These are phyloP conservation scores for Taxillus chinensis DNA, from an alignment of 164 flowering plant genomes.

Conservation along the genomic window DNA sequence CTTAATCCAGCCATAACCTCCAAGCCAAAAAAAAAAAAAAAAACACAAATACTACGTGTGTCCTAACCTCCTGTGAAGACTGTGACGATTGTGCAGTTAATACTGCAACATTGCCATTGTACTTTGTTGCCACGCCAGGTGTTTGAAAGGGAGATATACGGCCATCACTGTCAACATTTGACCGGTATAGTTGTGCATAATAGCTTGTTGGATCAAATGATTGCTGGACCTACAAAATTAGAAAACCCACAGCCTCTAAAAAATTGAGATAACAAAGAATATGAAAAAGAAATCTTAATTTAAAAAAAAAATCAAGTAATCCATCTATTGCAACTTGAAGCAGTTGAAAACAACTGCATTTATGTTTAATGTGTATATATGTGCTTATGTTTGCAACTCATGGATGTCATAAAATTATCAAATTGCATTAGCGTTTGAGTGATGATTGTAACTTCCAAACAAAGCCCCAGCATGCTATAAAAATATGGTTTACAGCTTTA, in stretches of 20 bases:
- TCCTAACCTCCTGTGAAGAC: constrained; percentile 62
- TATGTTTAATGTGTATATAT: too few species aligned
- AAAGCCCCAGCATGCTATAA: too few species aligned
- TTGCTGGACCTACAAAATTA: constrained; percentile 46
- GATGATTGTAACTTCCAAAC: too few species aligned
- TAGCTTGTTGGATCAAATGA: constrained; percentile 60
- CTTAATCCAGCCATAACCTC: too few species aligned
- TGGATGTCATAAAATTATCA: too few species aligned
- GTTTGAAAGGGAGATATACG: constrained; percentile 67
- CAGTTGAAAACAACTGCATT: too few species aligned
- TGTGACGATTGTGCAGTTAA: constrained; percentile 55
- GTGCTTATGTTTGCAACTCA: too few species aligned
- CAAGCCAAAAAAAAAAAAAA: not conserved
- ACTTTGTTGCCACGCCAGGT: constrained; percentile 54
- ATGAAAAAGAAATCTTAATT: too few species aligned
- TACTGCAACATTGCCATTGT: constrained; percentile 56
- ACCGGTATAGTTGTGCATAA: constrained; percentile 65
- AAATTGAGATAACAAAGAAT: too few species aligned
- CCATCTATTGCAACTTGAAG: too few species aligned
- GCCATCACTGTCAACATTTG: constrained; percentile 62
- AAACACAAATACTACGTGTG: not conserved
- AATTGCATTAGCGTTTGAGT: too few species aligned
- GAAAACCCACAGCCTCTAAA: not conserved
- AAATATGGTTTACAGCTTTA: not conserved
- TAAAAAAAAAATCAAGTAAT: too few species aligned